phyloP scores from a whole-genome alignment of 2,329 filamentous ascomycete species.

The Trichophyton simii region DNA sequence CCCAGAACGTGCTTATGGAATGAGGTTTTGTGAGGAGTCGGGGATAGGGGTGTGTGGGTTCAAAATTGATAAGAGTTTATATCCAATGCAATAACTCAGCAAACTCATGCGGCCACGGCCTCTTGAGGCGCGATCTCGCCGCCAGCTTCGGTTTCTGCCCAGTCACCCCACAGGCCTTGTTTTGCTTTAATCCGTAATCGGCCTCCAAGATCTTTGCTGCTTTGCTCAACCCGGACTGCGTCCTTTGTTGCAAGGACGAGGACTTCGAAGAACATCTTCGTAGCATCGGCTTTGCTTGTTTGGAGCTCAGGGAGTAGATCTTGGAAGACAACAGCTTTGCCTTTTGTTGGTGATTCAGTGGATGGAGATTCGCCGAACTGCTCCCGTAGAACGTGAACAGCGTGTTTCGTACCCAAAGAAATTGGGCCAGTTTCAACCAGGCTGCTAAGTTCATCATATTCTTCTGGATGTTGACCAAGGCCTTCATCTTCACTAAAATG shows the following conservation, averaged over 20 bases:
- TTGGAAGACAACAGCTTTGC: slow-evolving; percentile 72
- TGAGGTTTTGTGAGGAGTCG: neutral
- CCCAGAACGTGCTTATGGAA: neutral
- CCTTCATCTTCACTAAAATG: slow-evolving; percentile 39
- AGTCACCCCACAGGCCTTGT: slow-evolving; percentile 89
- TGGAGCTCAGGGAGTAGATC: slow-evolving; percentile 71
- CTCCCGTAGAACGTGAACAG: slow-evolving; percentile 85
- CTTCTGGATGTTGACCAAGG: slow-evolving; percentile 39
- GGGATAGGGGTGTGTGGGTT: neutral
- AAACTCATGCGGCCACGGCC: slow-evolving; percentile 8
- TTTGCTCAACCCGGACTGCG: slow-evolving; percentile 91
- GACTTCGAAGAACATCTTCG: slow-evolving; percentile 99
- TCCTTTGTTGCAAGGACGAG: slow-evolving; percentile 95
- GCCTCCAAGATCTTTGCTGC: slow-evolving; percentile 56
- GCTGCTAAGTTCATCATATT: slow-evolving; percentile 66
- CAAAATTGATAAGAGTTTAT: neutral
- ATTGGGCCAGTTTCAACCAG: slow-evolving; percentile 74
- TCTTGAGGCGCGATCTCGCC: slow-evolving; percentile 33
- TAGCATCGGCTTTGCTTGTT: slow-evolving; percentile 79
- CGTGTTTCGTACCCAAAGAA: slow-evolving; percentile 84
- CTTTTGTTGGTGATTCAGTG: slow-evolving; percentile 56
- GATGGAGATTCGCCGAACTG: slow-evolving; percentile 57
- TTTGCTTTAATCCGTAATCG: slow-evolving; percentile 78
- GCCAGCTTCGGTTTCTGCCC: slow-evolving; percentile 61
- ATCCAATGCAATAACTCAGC: neutral